phyloP scores from a whole-genome alignment of 2,329 filamentous ascomycete species.

The Aspergillus brasiliensis region DNA sequence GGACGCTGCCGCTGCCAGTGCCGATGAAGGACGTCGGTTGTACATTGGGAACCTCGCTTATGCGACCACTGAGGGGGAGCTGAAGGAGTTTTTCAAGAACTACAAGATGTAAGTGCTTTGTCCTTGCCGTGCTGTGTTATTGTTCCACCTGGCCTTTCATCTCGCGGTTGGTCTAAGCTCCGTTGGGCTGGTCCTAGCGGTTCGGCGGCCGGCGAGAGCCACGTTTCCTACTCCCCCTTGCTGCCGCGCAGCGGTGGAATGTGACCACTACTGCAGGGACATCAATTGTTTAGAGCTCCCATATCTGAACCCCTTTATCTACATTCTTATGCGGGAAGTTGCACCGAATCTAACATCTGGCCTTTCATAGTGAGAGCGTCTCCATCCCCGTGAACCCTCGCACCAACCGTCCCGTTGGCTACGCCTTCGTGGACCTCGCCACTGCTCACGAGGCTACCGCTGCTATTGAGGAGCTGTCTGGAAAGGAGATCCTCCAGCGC shows the following conservation, averaged over 20 bases:
- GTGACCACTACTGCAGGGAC: not conserved
- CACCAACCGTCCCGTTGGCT: constrained; percentile 96
- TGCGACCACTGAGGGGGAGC: constrained; percentile 99
- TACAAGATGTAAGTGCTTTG: constrained; percentile 87
- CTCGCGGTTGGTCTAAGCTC: constrained; percentile 5
- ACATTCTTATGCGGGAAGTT: not conserved
- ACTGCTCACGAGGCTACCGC: constrained; percentile 93
- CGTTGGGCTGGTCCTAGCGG: not conserved
- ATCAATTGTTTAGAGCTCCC: not conserved
- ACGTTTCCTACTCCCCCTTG: not conserved
- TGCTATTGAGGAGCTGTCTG: constrained; percentile 92
- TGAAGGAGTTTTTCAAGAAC: constrained; percentile 99
- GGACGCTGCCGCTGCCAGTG: constrained; percentile 93
- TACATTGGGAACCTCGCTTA: constrained; percentile 99
- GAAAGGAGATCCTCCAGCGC: constrained; percentile 95
- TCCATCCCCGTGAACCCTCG: constrained; percentile 99
- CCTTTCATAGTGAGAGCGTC: constrained; percentile 77
- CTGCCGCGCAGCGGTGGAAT: not conserved
- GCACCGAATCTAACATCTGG: constrained; percentile 37
- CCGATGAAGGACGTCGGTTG: constrained; percentile 96
- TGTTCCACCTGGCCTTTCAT: constrained; percentile 6
- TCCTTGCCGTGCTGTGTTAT: constrained; percentile 11
- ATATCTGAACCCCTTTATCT: not conserved
- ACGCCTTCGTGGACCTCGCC: constrained; percentile 97
- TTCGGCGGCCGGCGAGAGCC: not conserved